A percentile compares a stretch with the other conserved stretches of the same genome.
Evolutionary conservation across 768 basidiomycete genomes (phyloP).

Genomic region (Scleroderma bovista): DNA sequence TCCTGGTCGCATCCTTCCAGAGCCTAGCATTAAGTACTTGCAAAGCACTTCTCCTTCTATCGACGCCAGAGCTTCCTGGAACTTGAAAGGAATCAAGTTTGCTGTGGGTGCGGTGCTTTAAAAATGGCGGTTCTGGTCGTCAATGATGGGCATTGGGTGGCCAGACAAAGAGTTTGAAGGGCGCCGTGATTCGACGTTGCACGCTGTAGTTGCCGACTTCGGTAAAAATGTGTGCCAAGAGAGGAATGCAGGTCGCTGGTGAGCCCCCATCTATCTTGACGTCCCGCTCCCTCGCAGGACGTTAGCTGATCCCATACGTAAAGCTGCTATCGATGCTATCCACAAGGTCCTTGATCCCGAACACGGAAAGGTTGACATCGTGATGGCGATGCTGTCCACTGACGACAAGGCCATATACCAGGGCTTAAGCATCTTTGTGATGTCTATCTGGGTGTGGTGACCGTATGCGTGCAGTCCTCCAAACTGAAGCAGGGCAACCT

Average conservation of each 20-base stretch:
- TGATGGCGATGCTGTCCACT: conserved; percentile 38
- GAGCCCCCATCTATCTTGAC: conserved; percentile 33
- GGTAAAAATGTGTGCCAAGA: conserved; percentile 48
- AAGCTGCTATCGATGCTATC: conserved; percentile 39
- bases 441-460: conserved; percentile 38
- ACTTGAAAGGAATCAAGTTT: conserved; percentile 47
- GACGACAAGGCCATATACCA: conserved; percentile 38
- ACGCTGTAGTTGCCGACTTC: conserved; percentile 43
- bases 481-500: conserved; percentile 51
- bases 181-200: conserved; percentile 44
- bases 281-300: conserved; percentile 44
- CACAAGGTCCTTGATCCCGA: conserved; percentile 30
- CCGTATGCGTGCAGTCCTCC: conserved; percentile 59
- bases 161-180: conserved; percentile 47
- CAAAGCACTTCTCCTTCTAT: conserved; percentile 22
- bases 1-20: conserved; percentile 38
- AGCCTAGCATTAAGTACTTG: conserved; percentile 35
- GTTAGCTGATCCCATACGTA: conserved; percentile 43
- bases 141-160: conserved; percentile 47
- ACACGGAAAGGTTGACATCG: conserved; percentile 14
- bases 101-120: conserved; percentile 44
- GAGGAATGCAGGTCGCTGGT: conserved; percentile 49
- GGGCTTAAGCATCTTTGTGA: conserved; percentile 41
- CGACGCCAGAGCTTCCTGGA: conserved; percentile 41
- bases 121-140: conserved; percentile 67